These are phyloP conservation scores for Colletotrichum acutatum DNA, from an alignment of 2,329 filamentous ascomycete genomes.

Conservation along the genomic window DNA sequence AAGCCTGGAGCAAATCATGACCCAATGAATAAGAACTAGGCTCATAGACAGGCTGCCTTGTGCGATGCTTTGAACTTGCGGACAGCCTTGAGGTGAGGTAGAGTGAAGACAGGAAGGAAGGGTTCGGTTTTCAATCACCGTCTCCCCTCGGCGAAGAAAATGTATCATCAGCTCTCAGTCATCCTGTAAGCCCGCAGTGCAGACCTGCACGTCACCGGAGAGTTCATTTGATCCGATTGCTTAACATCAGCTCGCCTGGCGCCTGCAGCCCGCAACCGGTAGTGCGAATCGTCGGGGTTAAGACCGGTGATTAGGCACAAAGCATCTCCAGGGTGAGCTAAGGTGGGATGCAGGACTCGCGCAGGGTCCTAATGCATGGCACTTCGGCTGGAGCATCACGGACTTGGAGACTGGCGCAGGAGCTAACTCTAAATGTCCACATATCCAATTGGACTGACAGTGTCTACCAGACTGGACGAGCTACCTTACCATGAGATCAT, in stretches of 20 bases:
- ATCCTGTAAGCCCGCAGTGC: neutral
- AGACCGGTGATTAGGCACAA: slow-evolving; percentile 2
- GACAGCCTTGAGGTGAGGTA: neutral
- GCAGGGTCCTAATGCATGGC: neutral
- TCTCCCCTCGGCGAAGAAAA: neutral
- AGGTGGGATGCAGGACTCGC: neutral
- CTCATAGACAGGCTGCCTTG: no score
- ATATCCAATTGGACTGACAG: slow-evolving; percentile 13
- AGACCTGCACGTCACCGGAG: neutral
- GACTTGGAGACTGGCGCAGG: slow-evolving; percentile 7
- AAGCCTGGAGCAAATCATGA: no score
- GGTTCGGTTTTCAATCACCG: neutral
- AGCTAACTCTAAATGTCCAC: slow-evolving; percentile 15
- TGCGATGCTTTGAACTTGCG: no score
- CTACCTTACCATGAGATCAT: slow-evolving; percentile 20
- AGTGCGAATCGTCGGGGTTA: neutral
- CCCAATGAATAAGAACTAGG: no score
- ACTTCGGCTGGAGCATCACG: slow-evolving; percentile 6
- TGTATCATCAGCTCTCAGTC: neutral
- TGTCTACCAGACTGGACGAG: neutral
- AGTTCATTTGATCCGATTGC: neutral
- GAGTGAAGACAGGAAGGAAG: neutral
- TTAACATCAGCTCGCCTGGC: neutral
- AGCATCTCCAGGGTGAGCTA: no score
- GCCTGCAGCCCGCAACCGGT: neutral